phyloP scores from a whole-genome alignment of 176 grass and related monocot species.

The Aegilops speltoides region DNA sequence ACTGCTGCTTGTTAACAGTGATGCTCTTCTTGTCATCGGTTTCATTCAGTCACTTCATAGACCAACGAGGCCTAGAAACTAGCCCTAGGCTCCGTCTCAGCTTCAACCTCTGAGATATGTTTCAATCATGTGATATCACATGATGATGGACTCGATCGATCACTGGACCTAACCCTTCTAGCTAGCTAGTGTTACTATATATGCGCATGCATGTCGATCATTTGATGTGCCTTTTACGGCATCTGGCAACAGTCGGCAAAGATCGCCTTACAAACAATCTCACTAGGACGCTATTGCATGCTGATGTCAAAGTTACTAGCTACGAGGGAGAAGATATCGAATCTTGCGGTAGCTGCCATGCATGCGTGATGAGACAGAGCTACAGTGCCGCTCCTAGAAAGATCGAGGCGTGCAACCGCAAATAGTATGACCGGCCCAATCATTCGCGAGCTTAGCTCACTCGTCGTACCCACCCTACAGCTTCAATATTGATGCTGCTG shows the following conservation, averaged over 20 bases:
- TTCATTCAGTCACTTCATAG: too few species aligned
- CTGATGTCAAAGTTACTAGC: not conserved
- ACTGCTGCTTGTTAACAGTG: too few species aligned
- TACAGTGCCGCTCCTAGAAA: not conserved
- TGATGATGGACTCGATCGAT: not conserved
- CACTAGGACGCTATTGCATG: not conserved
- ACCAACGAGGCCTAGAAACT: too few species aligned
- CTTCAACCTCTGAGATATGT: not conserved
- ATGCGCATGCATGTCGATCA: not conserved
- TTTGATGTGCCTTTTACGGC: not conserved
- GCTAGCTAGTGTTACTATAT: not conserved
- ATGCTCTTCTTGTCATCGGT: too few species aligned
- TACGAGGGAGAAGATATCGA: not conserved
- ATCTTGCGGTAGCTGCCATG: not conserved
- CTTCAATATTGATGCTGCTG: not conserved
- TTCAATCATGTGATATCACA: too few species aligned
- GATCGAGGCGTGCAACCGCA: not conserved
- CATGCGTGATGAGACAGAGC: not conserved
- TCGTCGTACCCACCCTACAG: not conserved
- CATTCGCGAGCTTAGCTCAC: not conserved
- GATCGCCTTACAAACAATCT: not conserved
- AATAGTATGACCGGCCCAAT: not conserved
- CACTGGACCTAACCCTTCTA: not conserved
- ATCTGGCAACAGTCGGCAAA: not conserved
- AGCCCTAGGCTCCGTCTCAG: not conserved